Base-by-base conservation (phyloP, 1,139 yeast genomes). In the Suhomyces kunorum region DNA sequence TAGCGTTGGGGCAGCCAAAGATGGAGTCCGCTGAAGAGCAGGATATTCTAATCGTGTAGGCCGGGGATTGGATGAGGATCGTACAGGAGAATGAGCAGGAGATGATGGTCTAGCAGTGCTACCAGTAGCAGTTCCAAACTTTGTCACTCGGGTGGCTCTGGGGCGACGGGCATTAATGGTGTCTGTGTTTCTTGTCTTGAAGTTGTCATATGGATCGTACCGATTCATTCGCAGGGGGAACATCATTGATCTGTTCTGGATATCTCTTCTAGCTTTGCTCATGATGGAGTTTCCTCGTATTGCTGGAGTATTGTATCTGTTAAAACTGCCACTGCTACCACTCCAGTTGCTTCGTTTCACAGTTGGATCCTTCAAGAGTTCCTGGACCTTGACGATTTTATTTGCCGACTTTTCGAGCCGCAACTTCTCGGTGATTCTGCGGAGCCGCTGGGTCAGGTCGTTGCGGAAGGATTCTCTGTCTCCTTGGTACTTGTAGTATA, bases 391-490 rank as follows among this genome's bases (percentile, higher is more conserved):
- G 8, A 67, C 64, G 1, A 79, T 71, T 45, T 76, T 70, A 39
- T 76, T 79, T 36, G 64, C 66, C 12, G 71, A 65, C 48, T 77
- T 76, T 40, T 76, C 70, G 37, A 59, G 50, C 44, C 69, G 61
- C 14, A 76, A 53, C 43, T 61, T 61, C 43, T 68, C 67, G 45
- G 74, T 74, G 47, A 74, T 64, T 32, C 61, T 55, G 44, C 83
- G 62, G 32, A 78, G 59, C 39, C 79, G 61, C 39, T 68, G 72
- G 1, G 81, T 72, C 12, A 80, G 75, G 46, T 73, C 68, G 38
- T 73, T 73, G 40, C 79, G 64, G 49, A 77, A 76, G 38, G 56
- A 54, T 17, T 69, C 68, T 24, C 74, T 62, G 37, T 80, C 83
- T 18, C 62, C 53, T 14, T 58, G 55, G 48, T 78, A 78, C 47